Evolutionary conservation across 1,284 basidiomycete species (phyloP), one percentile per base, ranked within the genome.

Genomic region (Trametes polyzona): DNA sequence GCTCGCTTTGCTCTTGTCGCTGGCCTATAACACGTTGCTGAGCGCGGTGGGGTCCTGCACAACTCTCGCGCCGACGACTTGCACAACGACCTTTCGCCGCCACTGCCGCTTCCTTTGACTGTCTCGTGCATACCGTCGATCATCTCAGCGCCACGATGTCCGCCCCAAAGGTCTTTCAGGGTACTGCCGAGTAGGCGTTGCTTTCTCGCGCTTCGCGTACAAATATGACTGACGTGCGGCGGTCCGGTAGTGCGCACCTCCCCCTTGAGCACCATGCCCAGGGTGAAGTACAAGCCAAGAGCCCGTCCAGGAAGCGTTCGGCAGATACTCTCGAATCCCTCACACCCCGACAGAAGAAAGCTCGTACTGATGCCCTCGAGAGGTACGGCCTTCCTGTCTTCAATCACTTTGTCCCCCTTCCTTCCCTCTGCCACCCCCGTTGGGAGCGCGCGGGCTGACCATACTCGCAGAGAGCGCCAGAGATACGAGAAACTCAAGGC

Each of bases 401-500:
- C 29, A 41, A 6, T 23, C 19, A 41, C 21, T 10, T n/a, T 29
- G 9, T 12, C 26, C 47, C 47, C 30, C 36, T 2, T 21, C 26
- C 47, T n/a, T n/a, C 47, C 26, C 19, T 14, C 27, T 16, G 16
- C 30, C 23, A 26, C 19, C 17, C 29, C 41, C 41, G 12, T 12
- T 26, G 6, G 11, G 11, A n/a, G 5, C 14, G 8, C 19, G 8
- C 8, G n/a, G n/a, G 6, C 41, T 36, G 16, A 43, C 19, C 27
- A 17, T 42, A n/a, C 30, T 64, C 11, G 74, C 72, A 7, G 77
- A 76, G 65, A 57, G 33, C 17, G 27, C 29, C n/a, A 27, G 16
- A 46, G 59, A 21, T 54, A 43, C 39, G 49, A 47, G 40, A 42
- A 52, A 17, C 52, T 61, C 30, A 29, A 39, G 2, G 32, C 29